Evolutionary conservation across 257 asterid species (phyloP).

Genomic region (Solanum boliviense): DNA sequence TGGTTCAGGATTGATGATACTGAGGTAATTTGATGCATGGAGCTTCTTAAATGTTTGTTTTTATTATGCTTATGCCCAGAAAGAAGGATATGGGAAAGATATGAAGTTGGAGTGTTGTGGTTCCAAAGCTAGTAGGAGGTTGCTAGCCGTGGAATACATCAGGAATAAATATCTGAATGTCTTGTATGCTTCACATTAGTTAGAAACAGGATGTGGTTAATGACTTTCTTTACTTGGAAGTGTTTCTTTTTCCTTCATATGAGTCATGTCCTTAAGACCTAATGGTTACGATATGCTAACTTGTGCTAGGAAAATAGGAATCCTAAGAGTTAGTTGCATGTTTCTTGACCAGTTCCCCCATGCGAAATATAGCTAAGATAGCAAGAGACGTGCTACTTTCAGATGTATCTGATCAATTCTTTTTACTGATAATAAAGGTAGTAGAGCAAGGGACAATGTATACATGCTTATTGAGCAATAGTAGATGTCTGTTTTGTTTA

Average conservation of each 20-base stretch:
- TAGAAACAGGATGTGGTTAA: not conserved
- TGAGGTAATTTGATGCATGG: conserved; percentile 31
- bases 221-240: not conserved
- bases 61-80: not conserved
- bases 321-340: not conserved
- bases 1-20: conserved; percentile 81
- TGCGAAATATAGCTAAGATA: not conserved
- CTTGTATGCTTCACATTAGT: not conserved
- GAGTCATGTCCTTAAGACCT: not conserved
- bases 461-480: not conserved
- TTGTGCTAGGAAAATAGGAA: not conserved
- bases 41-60: not conserved
- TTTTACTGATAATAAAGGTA: not conserved
- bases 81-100: not conserved
- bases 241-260: not conserved
- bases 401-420: not conserved
- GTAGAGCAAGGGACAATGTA: not conserved
- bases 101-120: not conserved
- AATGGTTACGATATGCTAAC: not conserved
- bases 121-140: not conserved
- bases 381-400: not conserved
- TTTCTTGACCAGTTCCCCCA: not conserved
- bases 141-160: not conserved
- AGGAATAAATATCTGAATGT: not conserved
- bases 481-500: not conserved